phyloP scores from a whole-genome alignment of 2,329 filamentous ascomycete genomes.

The Botryosphaeria agaves region DNA sequence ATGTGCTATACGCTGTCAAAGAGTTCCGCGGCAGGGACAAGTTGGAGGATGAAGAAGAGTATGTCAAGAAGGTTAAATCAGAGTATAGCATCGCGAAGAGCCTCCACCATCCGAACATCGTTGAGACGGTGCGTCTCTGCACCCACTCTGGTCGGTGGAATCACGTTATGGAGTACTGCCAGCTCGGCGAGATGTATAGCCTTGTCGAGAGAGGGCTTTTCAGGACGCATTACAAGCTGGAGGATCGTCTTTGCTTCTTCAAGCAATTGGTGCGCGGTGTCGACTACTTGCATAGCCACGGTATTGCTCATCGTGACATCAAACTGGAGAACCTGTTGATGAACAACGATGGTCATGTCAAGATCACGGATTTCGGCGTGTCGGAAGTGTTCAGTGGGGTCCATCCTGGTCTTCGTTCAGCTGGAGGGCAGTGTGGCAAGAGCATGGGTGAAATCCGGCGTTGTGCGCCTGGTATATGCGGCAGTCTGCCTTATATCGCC shows the following conservation, averaged over 20 bases:
- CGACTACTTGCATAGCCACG: constrained; percentile 63
- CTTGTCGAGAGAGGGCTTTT: constrained; percentile 56
- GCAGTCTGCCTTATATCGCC: constrained; percentile 72
- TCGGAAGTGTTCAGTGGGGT: constrained; percentile 72
- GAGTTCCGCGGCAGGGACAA: constrained; percentile 62
- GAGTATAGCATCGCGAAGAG: constrained; percentile 81
- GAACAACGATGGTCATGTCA: constrained; percentile 62
- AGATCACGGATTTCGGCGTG: constrained; percentile 84
- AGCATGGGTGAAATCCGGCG: constrained; percentile 54
- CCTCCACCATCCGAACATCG: constrained; percentile 72
- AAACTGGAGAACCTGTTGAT: constrained; percentile 79
- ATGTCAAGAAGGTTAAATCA: constrained; percentile 78
- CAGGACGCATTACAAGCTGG: constrained; percentile 44
- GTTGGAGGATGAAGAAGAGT: constrained; percentile 51
- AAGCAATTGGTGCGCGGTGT: constrained; percentile 77
- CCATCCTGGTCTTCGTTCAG: constrained; percentile 59
- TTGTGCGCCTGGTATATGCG: constrained; percentile 66
- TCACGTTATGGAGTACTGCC: constrained; percentile 87
- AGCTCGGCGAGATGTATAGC: constrained; percentile 61
- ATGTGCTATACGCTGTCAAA: constrained; percentile 67
- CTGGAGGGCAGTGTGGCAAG: constrained; percentile 55
- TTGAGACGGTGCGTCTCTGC: constrained; percentile 63
- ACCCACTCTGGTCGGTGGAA: constrained; percentile 56
- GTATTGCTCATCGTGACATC: constrained; percentile 80
- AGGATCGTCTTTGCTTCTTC: constrained; percentile 69